Evolutionary conservation across 768 basidiomycete genomes (phyloP), one percentile per base, ranked within the genome.

Genomic region (Leucocoprinus leucothites): DNA sequence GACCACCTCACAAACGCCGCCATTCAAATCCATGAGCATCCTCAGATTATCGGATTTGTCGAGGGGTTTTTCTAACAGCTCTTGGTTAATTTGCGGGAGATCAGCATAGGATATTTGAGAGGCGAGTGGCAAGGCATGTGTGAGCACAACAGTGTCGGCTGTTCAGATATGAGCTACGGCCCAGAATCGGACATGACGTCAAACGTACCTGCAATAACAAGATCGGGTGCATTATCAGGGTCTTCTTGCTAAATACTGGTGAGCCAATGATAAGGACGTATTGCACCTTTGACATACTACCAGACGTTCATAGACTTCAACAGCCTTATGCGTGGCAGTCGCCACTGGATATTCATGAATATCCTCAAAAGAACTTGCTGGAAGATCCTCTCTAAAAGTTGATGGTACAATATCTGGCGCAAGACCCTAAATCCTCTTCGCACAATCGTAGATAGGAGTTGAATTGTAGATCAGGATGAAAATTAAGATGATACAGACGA

Each of bases 121-220:
- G 1, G 82, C 80, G 41, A 81, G 71, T 0, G 87, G 84, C 48
- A 82, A 76, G 0, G 81, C 78, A 61, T 89, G 89, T 3, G 86
- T 88, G 40, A 99, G 74, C n/a, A 98, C 94, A 13, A 99, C 86
- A 0, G 97, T 98, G 67, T 99, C 97, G 59, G 96, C 97, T 94
- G 66, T 41, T 1, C 3, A 19, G 3, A 31, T 14, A 31, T 51
- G 25, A 43, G 48, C n/a, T 9, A 22, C 7, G 38, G 13, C 25
- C 11, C 26, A 1, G 21, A 28, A 14, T 19, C 25, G 31, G 16
- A 22, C n/a, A n/a, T 43, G 41, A n/a, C 11, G n/a, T 18, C 18
- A 25, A 25, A 51, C 49, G 42, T 38, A 66, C 95, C 67, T 94
- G 91, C 38, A 87, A 84, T 25, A 84, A 95, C 80, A 36, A 74